Evolutionary conservation across 495 filamentous ascomycete genomes (phyloP).

Genomic region (Penicillium lividum): DNA sequence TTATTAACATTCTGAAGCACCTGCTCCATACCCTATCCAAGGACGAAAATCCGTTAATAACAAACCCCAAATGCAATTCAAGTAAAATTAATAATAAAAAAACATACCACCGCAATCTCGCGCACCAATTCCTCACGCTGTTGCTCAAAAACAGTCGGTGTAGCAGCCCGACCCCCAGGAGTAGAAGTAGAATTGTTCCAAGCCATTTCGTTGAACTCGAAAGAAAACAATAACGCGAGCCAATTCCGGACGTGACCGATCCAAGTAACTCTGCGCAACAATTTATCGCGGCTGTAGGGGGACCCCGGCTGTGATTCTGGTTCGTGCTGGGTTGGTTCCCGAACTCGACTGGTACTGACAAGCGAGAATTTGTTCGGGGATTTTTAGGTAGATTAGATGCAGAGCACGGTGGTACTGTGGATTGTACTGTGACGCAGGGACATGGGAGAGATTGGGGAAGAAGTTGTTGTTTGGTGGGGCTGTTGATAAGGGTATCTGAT

Average conservation of each 20-base stretch:
- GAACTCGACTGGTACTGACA: background rate
- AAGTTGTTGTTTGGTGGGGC: slow-evolving; percentile 2
- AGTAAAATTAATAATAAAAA: background rate
- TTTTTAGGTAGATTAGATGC: no score
- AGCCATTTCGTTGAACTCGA: slow-evolving; percentile 13
- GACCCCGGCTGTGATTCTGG: background rate
- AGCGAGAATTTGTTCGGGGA: background rate
- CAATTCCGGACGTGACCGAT: background rate
- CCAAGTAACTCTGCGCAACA: background rate
- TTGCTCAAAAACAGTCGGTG: slow-evolving; percentile 66
- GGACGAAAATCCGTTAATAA: background rate
- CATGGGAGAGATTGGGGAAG: background rate
- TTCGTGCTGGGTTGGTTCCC: background rate
- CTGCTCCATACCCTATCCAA: slow-evolving; percentile 76
- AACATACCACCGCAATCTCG: slow-evolving; percentile 74
- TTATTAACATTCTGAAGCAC: slow-evolving; percentile 96
- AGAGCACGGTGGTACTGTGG: background rate
- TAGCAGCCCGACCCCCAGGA: slow-evolving; percentile 35
- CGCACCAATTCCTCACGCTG: slow-evolving; percentile 75
- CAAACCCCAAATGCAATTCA: background rate
- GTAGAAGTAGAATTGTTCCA: slow-evolving; percentile 25
- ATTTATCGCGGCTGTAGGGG: background rate
- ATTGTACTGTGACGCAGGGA: slow-evolving; percentile 3
- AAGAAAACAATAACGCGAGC: background rate
- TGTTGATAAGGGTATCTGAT: slow-evolving; percentile 2